Percentiles rank a stretch among this genome's conserved stretches.
These are phyloP conservation scores for Cochlearia excelsa DNA, from an alignment of 345 rosid species.

Conservation along the genomic window DNA sequence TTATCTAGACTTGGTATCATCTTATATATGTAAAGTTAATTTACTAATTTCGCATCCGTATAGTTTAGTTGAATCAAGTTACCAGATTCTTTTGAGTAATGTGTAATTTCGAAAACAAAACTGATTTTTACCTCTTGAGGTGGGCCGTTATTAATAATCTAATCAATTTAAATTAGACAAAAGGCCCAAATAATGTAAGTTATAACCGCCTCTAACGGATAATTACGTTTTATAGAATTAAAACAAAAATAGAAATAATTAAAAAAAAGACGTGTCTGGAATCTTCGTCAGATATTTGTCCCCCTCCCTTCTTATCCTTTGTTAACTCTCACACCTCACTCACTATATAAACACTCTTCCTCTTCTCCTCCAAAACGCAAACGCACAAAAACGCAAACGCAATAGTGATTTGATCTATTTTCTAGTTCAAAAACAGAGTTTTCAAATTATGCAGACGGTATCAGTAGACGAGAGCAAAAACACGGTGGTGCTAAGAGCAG, in stretches of 20 bases:
- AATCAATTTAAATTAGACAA: no score
- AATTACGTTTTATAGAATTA: not conserved
- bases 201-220: not conserved
- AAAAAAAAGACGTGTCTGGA: constrained; percentile 14
- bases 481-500: constrained; percentile 46
- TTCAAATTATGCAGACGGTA: constrained; percentile 22
- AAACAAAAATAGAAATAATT: not conserved
- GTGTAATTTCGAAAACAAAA: no score
- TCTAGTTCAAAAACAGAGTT: not conserved
- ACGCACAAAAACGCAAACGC: constrained; percentile 13
- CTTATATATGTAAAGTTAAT: no score
- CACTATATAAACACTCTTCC: constrained; percentile 12
- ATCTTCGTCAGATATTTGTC: constrained; percentile 18
- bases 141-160: no score
- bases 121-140: no score
- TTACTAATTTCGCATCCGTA: no score
- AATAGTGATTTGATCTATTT: not conserved
- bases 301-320: constrained; percentile 23
- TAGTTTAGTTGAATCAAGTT: no score
- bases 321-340: not conserved
- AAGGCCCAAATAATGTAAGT: no score
- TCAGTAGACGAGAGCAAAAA: constrained; percentile 43
- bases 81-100: no score
- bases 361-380: not conserved
- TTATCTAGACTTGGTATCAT: no score